Evolutionary conservation across 1,284 basidiomycete species (phyloP), one percentile per base, ranked within the genome.

Genomic region (Sporisorium graminicola): DNA sequence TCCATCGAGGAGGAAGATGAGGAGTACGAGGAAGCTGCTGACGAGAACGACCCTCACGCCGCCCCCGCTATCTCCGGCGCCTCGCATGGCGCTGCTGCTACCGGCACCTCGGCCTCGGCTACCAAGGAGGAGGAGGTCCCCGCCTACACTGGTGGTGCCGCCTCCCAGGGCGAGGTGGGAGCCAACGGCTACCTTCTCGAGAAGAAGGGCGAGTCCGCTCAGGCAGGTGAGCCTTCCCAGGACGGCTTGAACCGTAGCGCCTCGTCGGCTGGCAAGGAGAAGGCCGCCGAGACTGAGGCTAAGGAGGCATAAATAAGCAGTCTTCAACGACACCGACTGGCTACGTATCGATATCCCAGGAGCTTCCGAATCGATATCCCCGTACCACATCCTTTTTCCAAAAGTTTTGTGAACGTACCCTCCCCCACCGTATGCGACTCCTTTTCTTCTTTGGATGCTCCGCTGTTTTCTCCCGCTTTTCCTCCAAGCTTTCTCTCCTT

Each of bases 1-100:
- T 87, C 91, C 27, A 93, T 93, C 80, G 92, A 92, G 63, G 92
- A 92, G 67, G 90, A 91, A 54, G 90, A 90, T 8, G 81, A 82
- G 20, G 77, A 79, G 53, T 71, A 82, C 49, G 90, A 91, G 18
- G 91, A 90, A 59, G 82, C 70, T 12, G 75, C 64, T 13, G 64
- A 77, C 13, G 76, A 83, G 58, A 60, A 74, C 53, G 26, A 70
- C 26, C 71, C 68, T 43, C 50, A 62, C 52, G 71, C 75, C 20
- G 80, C 81, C 10, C 74, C 83, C 16, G 78, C 82, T 52, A 65
- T 82, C 56, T 69, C 77, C 69, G 78, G 65, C 60, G 80, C 77
- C 42, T 72, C 71, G 26, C 66, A 69, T 60, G 76, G 78, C 55
- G 33, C 35, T 35, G 16, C 27, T 5, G 46, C 46, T 9, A 47